These are phyloP conservation scores for Mortierella sp. DNA, from an alignment of 371 early-diverging fungal genomes.

Conservation along the genomic window DNA sequence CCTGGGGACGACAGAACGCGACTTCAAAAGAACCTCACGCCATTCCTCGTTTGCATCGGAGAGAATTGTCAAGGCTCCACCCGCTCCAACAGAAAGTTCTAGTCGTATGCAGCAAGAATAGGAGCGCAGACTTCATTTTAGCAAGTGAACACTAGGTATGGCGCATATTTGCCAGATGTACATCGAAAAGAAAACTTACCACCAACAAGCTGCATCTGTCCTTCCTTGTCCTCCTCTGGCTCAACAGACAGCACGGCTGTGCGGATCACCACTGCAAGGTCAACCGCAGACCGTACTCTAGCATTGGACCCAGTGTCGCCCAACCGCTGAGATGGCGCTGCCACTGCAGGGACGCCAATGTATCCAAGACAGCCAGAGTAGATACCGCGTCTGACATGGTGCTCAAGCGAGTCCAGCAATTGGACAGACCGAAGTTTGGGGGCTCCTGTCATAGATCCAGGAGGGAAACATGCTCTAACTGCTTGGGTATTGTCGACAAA, in stretches of 20 bases:
- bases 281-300: conserved; percentile 69
- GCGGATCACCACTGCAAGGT: conserved; percentile 52
- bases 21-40: conserved; percentile 81
- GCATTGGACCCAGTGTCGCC: conserved; percentile 80
- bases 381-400: conserved; percentile 78
- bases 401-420: conserved; percentile 84
- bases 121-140: background rate
- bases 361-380: conserved; percentile 96
- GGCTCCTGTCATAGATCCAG: conserved; percentile 98
- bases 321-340: background rate
- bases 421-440: conserved; percentile 93
- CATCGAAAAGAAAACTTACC: conserved; percentile 5
- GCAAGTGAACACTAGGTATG: too few relatives aligned
- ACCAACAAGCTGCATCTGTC: conserved; percentile 24
- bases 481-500: conserved; percentile 80
- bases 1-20: conserved; percentile 77
- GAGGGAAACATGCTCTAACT: conserved; percentile 88
- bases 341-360: conserved; percentile 69
- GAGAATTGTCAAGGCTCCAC: conserved; percentile 93
- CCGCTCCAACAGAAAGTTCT: conserved; percentile 88
- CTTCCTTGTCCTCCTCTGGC: conserved; percentile 29
- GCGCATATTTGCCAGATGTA: too few relatives aligned
- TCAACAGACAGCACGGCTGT: conserved; percentile 44
- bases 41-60: conserved; percentile 90
- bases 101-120: conserved; percentile 23